phyloP scores from a whole-genome alignment of 2,329 filamentous ascomycete species.

The Emergomyces africanus region DNA sequence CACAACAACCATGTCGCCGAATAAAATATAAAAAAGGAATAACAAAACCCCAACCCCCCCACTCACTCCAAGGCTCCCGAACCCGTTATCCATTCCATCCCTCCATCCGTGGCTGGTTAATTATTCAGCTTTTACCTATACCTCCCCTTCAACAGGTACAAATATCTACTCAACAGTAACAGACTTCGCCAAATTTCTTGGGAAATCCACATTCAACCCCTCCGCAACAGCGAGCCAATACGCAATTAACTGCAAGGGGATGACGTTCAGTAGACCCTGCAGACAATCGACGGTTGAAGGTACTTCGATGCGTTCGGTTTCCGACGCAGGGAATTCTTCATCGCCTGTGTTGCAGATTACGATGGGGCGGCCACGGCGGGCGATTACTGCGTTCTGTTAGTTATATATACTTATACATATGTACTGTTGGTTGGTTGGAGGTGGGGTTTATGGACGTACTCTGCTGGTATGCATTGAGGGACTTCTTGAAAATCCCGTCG shows the following conservation, averaged over 20 bases:
- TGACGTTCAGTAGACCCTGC: conserved; percentile 94
- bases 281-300: conserved; percentile 90
- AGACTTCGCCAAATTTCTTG: conserved; percentile 95
- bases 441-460: conserved; percentile 38
- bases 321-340: conserved; percentile 72
- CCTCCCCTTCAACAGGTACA: neutral
- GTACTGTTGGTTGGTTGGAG: neutral
- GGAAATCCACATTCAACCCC: conserved; percentile 96
- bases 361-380: conserved; percentile 88
- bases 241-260: conserved; percentile 92
- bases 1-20: neutral
- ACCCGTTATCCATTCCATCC: neutral
- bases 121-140: neutral
- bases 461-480: conserved; percentile 99
- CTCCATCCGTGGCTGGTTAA: neutral
- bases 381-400: conserved; percentile 56
- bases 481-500: conserved; percentile 94
- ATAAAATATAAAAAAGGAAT: neutral
- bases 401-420: neutral
- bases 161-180: conserved; percentile 83
- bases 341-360: conserved; percentile 94
- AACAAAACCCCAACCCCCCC: neutral
- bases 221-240: conserved; percentile 98
- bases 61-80: conserved; percentile 2
- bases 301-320: conserved; percentile 95